Evolutionary conservation across 1,139 yeast genomes (phyloP).

Genomic region (Magnusiomyces ingens): DNA sequence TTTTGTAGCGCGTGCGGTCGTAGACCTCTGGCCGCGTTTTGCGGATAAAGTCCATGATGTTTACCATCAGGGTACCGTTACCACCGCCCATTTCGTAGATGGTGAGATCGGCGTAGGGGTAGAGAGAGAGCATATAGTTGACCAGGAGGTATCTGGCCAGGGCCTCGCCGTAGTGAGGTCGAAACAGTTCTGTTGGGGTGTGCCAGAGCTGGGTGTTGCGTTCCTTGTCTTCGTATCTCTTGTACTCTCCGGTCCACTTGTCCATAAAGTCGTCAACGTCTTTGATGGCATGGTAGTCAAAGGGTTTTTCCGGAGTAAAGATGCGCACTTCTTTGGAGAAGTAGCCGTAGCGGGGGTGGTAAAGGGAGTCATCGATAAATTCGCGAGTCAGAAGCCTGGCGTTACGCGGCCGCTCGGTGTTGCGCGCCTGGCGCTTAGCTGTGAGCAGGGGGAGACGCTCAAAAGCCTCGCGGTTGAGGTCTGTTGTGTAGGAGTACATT

Average conservation of each 20-base stretch:
- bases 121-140: constrained; percentile 61
- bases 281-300: constrained; percentile 46
- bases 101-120: constrained; percentile 57
- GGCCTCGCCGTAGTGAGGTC: constrained; percentile 79
- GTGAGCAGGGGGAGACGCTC: constrained; percentile 42
- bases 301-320: constrained; percentile 45
- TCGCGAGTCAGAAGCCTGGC: constrained; percentile 69
- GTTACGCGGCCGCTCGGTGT: constrained; percentile 48
- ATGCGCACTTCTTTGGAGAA: constrained; percentile 74
- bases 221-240: constrained; percentile 42
- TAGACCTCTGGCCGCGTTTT: constrained; percentile 66
- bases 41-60: constrained; percentile 62
- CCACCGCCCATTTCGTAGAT: constrained; percentile 92
- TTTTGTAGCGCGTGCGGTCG: constrained; percentile 56
- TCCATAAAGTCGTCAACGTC: constrained; percentile 68
- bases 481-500: constrained; percentile 29
- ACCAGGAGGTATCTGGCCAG: constrained; percentile 65
- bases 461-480: constrained; percentile 35
- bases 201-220: constrained; percentile 66
- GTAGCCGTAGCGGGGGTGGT: constrained; percentile 77
- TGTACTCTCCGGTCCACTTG: constrained; percentile 62
- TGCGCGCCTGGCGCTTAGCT: constrained; percentile 42
- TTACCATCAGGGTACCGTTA: constrained; percentile 78
- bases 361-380: constrained; percentile 78
- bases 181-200: constrained; percentile 78